Evolutionary conservation across 2,329 filamentous ascomycete species (phyloP).

Genomic region (Alternaria gaisen): DNA sequence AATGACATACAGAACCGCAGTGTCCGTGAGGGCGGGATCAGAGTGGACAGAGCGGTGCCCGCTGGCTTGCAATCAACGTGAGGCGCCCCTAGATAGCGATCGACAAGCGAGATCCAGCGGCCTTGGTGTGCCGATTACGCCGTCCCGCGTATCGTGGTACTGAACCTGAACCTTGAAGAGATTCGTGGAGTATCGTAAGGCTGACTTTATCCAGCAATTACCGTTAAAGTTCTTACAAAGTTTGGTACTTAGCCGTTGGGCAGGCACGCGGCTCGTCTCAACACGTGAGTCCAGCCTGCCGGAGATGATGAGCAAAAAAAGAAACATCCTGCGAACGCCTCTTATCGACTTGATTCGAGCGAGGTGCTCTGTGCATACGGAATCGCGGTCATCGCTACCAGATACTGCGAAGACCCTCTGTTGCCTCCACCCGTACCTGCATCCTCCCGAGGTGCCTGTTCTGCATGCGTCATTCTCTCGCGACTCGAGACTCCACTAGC

Average conservation of each 20-base stretch:
- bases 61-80: slow-evolving; percentile 23
- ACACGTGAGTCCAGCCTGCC: slow-evolving; percentile 2
- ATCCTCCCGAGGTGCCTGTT: not conserved
- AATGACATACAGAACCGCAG: slow-evolving; percentile 15
- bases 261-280: not conserved
- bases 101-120: slow-evolving; percentile 14
- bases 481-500: not conserved
- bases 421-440: not conserved
- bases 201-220: not conserved
- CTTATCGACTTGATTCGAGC: not conserved
- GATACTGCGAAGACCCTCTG: not conserved
- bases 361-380: slow-evolving; percentile 12
- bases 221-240: not conserved
- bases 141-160: slow-evolving; percentile 2
- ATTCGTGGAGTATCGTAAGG: not conserved
- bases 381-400: slow-evolving; percentile 3
- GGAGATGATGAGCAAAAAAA: slow-evolving; percentile 8
- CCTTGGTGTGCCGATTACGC: not conserved
- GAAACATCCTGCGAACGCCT: not conserved
- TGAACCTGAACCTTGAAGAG: not conserved
- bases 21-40: slow-evolving; percentile 6
- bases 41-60: slow-evolving; percentile 8
- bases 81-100: slow-evolving; percentile 20
- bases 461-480: slow-evolving; percentile 7
- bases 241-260: not conserved